Evolutionary conservation across 2,329 filamentous ascomycete genomes (phyloP), one percentile per base, ranked within the genome.

Genomic region (Lasiodiplodia hormozganensis): DNA sequence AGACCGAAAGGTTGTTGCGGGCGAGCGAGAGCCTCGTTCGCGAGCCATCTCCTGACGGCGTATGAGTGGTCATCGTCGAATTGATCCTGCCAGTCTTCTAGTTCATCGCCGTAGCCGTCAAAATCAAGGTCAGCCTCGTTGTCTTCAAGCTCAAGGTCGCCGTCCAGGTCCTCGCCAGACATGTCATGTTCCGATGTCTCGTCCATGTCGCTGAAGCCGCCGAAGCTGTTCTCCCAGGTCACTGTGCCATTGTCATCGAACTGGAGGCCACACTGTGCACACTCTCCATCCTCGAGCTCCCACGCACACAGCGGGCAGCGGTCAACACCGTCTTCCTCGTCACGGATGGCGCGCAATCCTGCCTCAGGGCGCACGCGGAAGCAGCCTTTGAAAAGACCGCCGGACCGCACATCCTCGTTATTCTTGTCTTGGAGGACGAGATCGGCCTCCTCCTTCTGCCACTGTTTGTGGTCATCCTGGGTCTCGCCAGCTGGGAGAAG

Each of bases 401-500:
- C 86, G 31, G 78, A 82, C 53, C 76, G 77, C 5, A 78, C 76
- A 71, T 88, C 79, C 1, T 74, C 76, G 70, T 85, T 86, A 62
- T 83, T 82, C 72, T 85, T 89, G 77, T 92, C 89, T 56, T 81
- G 81, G 40, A 90, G 87, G 10, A 92, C 82, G 56, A 82, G 81
- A 49, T 85, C 83, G 11, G 86, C 85, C 76, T 91, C 89, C 70
- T 89, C 87, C 52, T 82, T 82, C 71, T 86, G 86, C 76, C 85
- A 85, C 71, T 83, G 78, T 34, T 78, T 76, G 75, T 91, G 89
- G 74, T 91, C 86, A 57, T 88, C 85, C 4, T 86, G 81, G 2
- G 87, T 89, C 77, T 92, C 89, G 56, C 87, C 88, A 52, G 85
- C 80, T 49, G 89, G 87, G 67, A 91, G 80, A 51, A 91, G 81